A percentile compares a stretch with the other conserved stretches of the same genome.
Conservation (phyloP, 1,284 basidiomycete genomes). For the Irpex lacteus region DNA sequence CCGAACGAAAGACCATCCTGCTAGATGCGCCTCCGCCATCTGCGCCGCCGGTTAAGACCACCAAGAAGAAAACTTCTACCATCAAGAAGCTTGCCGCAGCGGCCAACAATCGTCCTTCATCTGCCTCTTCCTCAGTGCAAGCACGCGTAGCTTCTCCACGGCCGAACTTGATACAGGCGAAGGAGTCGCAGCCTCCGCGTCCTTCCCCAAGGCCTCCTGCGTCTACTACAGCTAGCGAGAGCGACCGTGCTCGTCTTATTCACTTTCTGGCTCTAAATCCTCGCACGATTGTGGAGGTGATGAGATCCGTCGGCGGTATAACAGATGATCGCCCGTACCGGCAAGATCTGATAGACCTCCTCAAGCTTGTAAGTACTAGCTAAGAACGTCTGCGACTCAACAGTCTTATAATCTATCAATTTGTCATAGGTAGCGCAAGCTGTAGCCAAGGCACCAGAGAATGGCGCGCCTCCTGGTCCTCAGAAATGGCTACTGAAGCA, state of each 20-base stretch:
- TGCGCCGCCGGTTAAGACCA: conserved; percentile 4
- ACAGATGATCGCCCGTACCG: conserved; percentile 17
- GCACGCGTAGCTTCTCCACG: conserved; percentile 16
- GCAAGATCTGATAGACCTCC: conserved; percentile 18
- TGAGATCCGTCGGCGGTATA: conserved; percentile 21
- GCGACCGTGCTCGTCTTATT: conserved; percentile 39
- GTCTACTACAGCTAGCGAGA: conserved; percentile 29
- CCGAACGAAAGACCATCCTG: conserved; percentile 48
- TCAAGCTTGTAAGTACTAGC: not conserved
- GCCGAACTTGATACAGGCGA: conserved; percentile 6
- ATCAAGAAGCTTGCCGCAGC: conserved; percentile 17
- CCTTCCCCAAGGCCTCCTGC: conserved; percentile 13
- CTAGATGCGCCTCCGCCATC: conserved; percentile 40
- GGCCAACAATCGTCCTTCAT: conserved; percentile 9
- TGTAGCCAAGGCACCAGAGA: conserved; percentile 8
- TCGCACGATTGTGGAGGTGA: conserved; percentile 37
- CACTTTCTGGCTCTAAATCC: conserved; percentile 51
- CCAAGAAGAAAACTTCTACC: conserved; percentile 32
- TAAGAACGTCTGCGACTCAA: not conserved
- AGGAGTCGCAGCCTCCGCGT: conserved; percentile 15
- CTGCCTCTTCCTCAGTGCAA: conserved; percentile 8
- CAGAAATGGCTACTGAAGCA: conserved; percentile 52
- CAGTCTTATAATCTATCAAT: not conserved
- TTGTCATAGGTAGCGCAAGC: not conserved
- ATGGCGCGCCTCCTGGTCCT: conserved; percentile 27